Evolutionary conservation across 371 early-diverging fungal genomes (phyloP), one percentile per base, ranked within the genome.

Genomic region (Nematocida sp.): DNA sequence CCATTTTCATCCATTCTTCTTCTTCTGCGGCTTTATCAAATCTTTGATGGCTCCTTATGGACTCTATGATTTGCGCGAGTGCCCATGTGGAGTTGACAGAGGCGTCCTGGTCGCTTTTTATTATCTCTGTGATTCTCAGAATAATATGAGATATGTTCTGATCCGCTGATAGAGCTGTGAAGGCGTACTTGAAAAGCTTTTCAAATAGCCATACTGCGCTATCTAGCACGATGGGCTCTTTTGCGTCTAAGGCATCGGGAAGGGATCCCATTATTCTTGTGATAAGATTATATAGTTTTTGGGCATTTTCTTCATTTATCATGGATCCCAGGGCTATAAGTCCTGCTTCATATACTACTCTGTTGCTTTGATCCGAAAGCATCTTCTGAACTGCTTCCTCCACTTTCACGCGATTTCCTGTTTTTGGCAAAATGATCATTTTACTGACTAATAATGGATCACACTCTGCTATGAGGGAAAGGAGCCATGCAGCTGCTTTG

Each of bases 401-500:
- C 0, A 71, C 18, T 1, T n/a, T 25, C n/a, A 50, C 38, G 1
- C 48, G 30, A 7, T 7, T 49, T 13, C 33, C 69, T 57, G 59
- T 78, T 13, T 54, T 32, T 28, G 61, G 57, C 2, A 54, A 36
- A 4, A 66, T 49, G 26, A 64, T 42, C n/a, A 68, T 55, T 9
- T 33, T 50, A 9, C 76, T 40, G 18, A 83, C 26, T 39, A 55
- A 42, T 23, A 28, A 48, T 2, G 59, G 63, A 13, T 50, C 51
- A 32, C 47, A 35, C 3, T 69, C 55, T 26, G 77, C 26, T 20
- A 80, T 69, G 1, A 40, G 38, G 35, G 67, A 38, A 42, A 83
- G 60, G 30, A 71, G 71, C n/a, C 77, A 67, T 1, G 80, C 47
- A n/a, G 82, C 78, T 35, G 82, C 82, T 42, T 81, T 82, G 60